Percentiles rank a stretch among this genome's conserved stretches.
phyloP scores from a whole-genome alignment of 192 early-diverging fungal species.

The Pilaira anomala region DNA sequence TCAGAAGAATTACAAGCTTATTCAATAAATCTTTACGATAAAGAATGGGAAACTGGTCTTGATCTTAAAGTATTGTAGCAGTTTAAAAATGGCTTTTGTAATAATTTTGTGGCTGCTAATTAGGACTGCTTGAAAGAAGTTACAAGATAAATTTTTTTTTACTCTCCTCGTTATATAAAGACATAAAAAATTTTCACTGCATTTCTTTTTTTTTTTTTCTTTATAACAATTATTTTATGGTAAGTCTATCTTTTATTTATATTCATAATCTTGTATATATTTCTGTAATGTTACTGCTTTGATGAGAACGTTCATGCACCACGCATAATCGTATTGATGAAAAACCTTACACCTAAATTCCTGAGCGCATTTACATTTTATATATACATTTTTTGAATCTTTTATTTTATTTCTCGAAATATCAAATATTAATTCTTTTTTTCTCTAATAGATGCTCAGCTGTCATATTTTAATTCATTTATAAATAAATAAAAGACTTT shows the following conservation, averaged over 20 bases:
- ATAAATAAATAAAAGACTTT: too few species aligned
- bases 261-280: neutral
- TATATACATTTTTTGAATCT: neutral
- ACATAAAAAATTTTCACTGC: neutral
- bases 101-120: too few species aligned
- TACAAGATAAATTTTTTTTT: too few species aligned
- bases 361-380: slow-evolving; percentile 6
- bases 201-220: neutral
- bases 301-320: slow-evolving; percentile 28
- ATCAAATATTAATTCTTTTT: too few species aligned
- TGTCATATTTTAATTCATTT: too few species aligned
- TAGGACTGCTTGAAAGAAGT: too few species aligned
- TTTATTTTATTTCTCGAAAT: neutral
- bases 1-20: too few species aligned
- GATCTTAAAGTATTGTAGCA: too few species aligned
- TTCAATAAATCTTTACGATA: too few species aligned
- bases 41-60: too few species aligned
- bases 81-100: too few species aligned
- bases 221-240: slow-evolving; percentile 11
- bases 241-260: neutral
- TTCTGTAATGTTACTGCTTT: slow-evolving; percentile 1
- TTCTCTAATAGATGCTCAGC: too few species aligned
- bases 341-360: slow-evolving; percentile 5
- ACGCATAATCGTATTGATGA: slow-evolving; percentile 27
- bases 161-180: neutral